Base-by-base conservation (phyloP, 495 filamentous ascomycete genomes). In the Bacidia rubella region DNA sequence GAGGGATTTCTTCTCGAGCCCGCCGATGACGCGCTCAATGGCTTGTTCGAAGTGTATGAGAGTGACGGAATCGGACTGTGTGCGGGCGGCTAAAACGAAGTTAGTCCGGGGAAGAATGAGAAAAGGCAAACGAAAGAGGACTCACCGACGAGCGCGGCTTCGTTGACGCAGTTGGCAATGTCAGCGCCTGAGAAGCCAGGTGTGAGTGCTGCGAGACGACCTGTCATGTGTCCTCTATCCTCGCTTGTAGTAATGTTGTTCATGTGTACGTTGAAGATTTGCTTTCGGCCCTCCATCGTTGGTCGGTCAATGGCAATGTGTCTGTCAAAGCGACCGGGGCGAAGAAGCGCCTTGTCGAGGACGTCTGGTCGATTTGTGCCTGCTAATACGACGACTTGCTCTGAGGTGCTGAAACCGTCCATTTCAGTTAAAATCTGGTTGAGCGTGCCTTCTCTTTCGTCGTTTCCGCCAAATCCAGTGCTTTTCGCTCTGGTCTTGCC, bases 401-500 rank as follows among this genome's bases (percentile, higher is more conserved):
- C 92, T 1, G 85, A 79, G 9, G 92, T 97, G 63, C 96, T 97
- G 79, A 97, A 97, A 49, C 92, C 92, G 65, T 98, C 92, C 92
- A 98, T 98, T 65, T 98, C 93, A 0, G 92, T 98, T 47, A 98
- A 75, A 53, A 98, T 95, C 69, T 98, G 92, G 65, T 98, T 98
- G 39, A 98, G 80, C 1, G 92, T 98, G 44, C 84, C 85, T 66
- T 98, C 92, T 61, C 92, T 80, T 72, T 98, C 92, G 62, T 97
- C 93, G 61, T 95, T 97, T 49, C 92, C 92, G 55, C 92, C 92
- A 52, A 83, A 79, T 49, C 82, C 80, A 57, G 75, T 81, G 35
- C 74, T 70, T 57, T 88, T 87, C 1, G 82, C 72, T 68, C 92
- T 80, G 32, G 89, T 82, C 66, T 88, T 89, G 63, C 92, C 92